Percentiles rank a stretch among this genome's conserved stretches.
These are phyloP conservation scores for Thelonectria discophora DNA, from an alignment of 2,329 filamentous ascomycete species.

Conservation along the genomic window DNA sequence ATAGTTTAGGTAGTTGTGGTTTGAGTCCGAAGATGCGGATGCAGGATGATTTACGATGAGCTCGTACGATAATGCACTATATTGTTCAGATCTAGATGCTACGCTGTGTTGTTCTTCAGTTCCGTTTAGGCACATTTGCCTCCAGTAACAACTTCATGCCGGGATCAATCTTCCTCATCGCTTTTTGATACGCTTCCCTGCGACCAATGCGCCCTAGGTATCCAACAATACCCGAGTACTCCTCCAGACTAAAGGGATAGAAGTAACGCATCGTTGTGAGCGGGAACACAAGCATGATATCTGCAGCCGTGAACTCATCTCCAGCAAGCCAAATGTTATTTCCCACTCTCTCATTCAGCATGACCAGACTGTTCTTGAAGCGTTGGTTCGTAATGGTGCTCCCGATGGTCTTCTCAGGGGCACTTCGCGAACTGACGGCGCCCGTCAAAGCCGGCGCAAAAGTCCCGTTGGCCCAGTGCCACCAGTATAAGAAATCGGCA, in stretches of 20 bases:
- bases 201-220: conserved; percentile 56
- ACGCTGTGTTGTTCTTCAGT: background rate
- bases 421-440: conserved; percentile 46
- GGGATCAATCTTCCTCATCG: conserved; percentile 60
- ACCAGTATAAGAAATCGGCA: conserved; percentile 71
- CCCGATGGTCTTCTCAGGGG: conserved; percentile 34
- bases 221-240: conserved; percentile 53
- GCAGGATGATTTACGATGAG: background rate
- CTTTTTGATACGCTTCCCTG: conserved; percentile 57
- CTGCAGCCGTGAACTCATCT: conserved; percentile 69
- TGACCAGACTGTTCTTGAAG: conserved; percentile 54
- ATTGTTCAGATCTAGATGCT: background rate
- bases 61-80: background rate
- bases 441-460: conserved; percentile 52
- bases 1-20: no score
- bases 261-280: conserved; percentile 70
- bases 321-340: conserved; percentile 66
- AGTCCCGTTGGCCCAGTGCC: conserved; percentile 63
- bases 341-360: conserved; percentile 59
- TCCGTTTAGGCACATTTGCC: background rate
- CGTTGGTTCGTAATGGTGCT: conserved; percentile 45
- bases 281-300: conserved; percentile 69
- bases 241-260: conserved; percentile 51
- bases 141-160: conserved; percentile 46
- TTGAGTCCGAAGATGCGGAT: no score